Evolutionary conservation across 441 rosid genomes (phyloP).

Genomic region (Gossypium gossypioides): DNA sequence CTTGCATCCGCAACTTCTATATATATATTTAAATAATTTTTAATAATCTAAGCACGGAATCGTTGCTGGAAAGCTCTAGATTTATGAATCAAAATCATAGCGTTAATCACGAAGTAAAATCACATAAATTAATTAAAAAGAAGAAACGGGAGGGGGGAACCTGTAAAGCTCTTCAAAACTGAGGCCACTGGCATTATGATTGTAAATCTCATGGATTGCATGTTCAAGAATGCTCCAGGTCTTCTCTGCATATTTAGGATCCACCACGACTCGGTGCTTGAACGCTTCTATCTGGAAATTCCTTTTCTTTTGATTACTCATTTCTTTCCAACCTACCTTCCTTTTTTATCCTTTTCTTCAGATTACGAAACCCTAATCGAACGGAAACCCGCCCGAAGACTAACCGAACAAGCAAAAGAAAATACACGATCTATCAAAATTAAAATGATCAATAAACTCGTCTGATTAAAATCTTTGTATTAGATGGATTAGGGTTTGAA

Average conservation of each 20-base stretch:
- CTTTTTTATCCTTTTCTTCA: background rate
- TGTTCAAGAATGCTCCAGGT: conserved; percentile 71
- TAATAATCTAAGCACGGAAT: background rate
- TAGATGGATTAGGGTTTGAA: background rate
- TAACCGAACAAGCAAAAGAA: background rate
- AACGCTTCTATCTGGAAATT: conserved; percentile 76
- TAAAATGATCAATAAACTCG: background rate
- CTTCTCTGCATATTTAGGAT: conserved; percentile 76
- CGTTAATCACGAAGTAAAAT: background rate
- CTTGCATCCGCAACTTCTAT: background rate
- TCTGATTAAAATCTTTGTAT: background rate
- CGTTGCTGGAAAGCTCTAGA: background rate
- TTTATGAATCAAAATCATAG: background rate
- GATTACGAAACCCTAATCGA: conserved; percentile 4
- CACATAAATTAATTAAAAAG: background rate
- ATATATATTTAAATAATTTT: background rate
- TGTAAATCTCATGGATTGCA: conserved; percentile 76
- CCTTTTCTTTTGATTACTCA: conserved; percentile 72
- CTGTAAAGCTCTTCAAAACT: conserved; percentile 74
- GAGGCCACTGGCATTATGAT: conserved; percentile 73
- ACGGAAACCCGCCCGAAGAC: background rate
- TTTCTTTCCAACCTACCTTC: conserved; percentile 1
- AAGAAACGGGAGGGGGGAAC: conserved; percentile 4
- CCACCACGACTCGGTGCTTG: conserved; percentile 70
- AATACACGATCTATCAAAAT: background rate